Percentiles rank a stretch among this genome's conserved stretches.
These are phyloP conservation scores for Blumeriella jaapii DNA, from an alignment of 2,329 filamentous ascomycete genomes.

Conservation along the genomic window DNA sequence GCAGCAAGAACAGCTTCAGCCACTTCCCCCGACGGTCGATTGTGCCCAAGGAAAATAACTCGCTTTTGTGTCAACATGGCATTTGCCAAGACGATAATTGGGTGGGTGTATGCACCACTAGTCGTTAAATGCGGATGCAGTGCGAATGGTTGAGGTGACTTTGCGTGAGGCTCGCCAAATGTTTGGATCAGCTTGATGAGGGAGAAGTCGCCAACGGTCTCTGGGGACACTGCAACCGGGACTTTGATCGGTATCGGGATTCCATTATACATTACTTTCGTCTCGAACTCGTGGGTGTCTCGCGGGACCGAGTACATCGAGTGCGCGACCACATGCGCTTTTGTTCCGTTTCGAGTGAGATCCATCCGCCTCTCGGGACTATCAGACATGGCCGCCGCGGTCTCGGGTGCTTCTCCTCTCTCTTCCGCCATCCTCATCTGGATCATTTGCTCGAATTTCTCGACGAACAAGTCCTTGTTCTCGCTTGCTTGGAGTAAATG, in stretches of 20 bases:
- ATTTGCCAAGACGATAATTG: constrained; percentile 89
- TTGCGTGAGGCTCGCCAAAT: constrained; percentile 74
- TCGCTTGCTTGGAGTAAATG: constrained; percentile 82
- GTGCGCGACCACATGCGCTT: constrained; percentile 49
- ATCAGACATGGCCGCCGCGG: constrained; percentile 35
- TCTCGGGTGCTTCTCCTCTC: constrained; percentile 31
- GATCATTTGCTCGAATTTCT: constrained; percentile 95
- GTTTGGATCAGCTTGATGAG: constrained; percentile 95
- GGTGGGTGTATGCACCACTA: constrained; percentile 79
- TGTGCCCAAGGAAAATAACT: constrained; percentile 90
- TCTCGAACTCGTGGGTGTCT: constrained; percentile 97
- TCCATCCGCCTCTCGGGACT: constrained; percentile 31
- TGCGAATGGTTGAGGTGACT: constrained; percentile 72
- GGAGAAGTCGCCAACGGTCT: constrained; percentile 96
- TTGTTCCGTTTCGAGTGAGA: constrained; percentile 45
- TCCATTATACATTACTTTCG: constrained; percentile 87
- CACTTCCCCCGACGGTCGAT: constrained; percentile 88
- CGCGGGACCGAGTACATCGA: constrained; percentile 67
- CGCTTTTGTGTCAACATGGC: constrained; percentile 93
- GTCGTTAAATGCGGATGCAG: constrained; percentile 90
- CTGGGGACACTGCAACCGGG: constrained; percentile 82
- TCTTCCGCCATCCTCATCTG: constrained; percentile 67
- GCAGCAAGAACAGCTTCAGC: constrained; percentile 97
- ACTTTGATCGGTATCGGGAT: constrained; percentile 96
- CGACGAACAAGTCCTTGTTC: constrained; percentile 90